Evolutionary conservation across 345 rosid genomes (phyloP), one percentile per base, ranked within the genome.

Genomic region (Rhizophora apiculata): DNA sequence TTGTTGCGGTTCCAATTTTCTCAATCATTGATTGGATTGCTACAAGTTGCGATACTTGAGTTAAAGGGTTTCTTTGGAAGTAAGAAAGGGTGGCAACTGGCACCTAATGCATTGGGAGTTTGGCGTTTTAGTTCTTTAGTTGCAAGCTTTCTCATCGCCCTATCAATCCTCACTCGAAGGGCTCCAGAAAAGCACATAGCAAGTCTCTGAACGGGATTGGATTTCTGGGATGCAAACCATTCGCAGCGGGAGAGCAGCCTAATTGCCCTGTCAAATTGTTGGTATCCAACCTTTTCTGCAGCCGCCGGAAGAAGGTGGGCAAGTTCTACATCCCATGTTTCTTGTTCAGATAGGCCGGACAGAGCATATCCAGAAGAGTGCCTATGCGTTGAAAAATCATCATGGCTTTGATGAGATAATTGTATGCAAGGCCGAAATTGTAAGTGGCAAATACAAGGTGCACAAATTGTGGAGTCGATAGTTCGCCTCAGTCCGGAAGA

Each of bases 211-310:
- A 78, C 73, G 0, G 88, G 79, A 72, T 81, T 84, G 4, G 75
- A 74, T 67, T 71, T 56, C 68, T 78, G 74, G 0, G 80, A 82
- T 5, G 90, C 79, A 49, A 75, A 67, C 85, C 81, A 72, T 36
- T 83, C 82, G 36, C 93, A 84, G 22, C 79, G 75, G 0, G 84
- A 65, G 20, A 86, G 84, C 70, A 88, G 62, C 60, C 82, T 73
- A 69, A 71, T 70, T 2, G 90, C 90, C 0, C 85, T 71, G 64
- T 88, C 88, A 19, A 72, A 77, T 57, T 84, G 83, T 8, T 53
- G 79, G 63, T 77, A 63, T 3, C 80, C 88, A 0, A 86, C 86
- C 64, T 88, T 86, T 85, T 88, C 90, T 0, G 90, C 88, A 0
- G 87, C 83, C 0, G 87, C 81, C 0, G 85, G 78, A 20, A 88